A percentile compares a stretch with the other conserved stretches of the same genome.
Evolutionary conservation across 495 filamentous ascomycete species (phyloP).

Genomic region (Hypoxylon trugodes): DNA sequence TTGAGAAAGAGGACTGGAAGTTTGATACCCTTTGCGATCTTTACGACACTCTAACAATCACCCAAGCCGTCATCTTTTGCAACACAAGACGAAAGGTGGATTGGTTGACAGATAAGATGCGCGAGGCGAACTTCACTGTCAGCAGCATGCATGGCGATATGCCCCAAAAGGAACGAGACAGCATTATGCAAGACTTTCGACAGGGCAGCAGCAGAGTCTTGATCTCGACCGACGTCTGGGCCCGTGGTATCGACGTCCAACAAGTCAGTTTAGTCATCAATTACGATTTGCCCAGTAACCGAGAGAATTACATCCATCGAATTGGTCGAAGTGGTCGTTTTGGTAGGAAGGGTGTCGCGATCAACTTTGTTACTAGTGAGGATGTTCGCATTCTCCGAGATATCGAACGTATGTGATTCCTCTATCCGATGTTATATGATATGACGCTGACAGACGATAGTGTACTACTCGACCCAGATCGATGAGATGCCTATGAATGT

Average conservation of each 20-base stretch:
- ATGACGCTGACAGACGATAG: conserved; percentile 54
- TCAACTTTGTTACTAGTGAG: conserved; percentile 98
- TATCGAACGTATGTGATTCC: conserved; percentile 75
- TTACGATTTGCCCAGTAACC: conserved; percentile 97
- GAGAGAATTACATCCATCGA: conserved; percentile 99
- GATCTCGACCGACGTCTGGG: conserved; percentile 98
- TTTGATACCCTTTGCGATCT: conserved; percentile 99
- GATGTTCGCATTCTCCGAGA: conserved; percentile 97
- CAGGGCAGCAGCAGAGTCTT: conserved; percentile 94
- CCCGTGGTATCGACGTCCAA: conserved; percentile 98
- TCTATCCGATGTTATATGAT: background rate
- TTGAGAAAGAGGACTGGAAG: conserved; percentile 99
- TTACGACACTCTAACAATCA: conserved; percentile 99
- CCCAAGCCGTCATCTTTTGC: conserved; percentile 99
- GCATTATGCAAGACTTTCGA: conserved; percentile 99
- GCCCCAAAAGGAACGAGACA: conserved; percentile 96
- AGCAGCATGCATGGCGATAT: conserved; percentile 99
- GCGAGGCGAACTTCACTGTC: conserved; percentile 96
- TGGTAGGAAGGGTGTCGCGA: conserved; percentile 97
- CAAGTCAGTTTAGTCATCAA: conserved; percentile 99
- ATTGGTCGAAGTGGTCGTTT: conserved; percentile 97
- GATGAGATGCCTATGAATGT: conserved; percentile 99
- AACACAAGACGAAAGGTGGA: conserved; percentile 99
- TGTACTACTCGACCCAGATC: conserved; percentile 98
- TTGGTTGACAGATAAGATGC: conserved; percentile 99